Conservation (phyloP, 352 stramenopile genomes). For the Plasmopara muralis region DNA sequence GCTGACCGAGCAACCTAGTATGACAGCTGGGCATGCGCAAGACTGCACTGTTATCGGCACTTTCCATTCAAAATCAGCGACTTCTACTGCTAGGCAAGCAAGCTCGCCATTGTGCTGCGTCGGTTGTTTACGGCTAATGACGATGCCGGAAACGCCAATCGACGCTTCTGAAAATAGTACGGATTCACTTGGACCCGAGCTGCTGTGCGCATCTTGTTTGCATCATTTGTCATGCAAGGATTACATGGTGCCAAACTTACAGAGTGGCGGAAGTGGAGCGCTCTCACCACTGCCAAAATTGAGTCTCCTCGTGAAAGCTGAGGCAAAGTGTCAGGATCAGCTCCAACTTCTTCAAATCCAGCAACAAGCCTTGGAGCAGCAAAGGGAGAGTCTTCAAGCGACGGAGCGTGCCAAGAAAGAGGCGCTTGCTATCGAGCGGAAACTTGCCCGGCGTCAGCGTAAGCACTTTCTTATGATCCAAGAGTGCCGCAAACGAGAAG, state of each 20-base stretch:
- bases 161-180: constrained; percentile 1
- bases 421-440: constrained; percentile 20
- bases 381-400: constrained; percentile 35
- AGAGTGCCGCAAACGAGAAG: constrained; percentile 35
- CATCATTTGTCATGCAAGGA: constrained; percentile 11
- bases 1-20: not conserved
- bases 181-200: constrained; percentile 8
- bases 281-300: constrained; percentile 39
- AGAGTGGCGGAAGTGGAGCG: constrained; percentile 3
- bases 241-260: constrained; percentile 1
- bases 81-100: not conserved
- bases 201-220: constrained; percentile 31
- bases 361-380: constrained; percentile 38
- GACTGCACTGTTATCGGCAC: not conserved
- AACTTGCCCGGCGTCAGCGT: constrained; percentile 29
- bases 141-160: constrained; percentile 5
- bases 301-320: constrained; percentile 41
- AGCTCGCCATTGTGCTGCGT: constrained; percentile 24
- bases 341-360: constrained; percentile 37
- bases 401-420: constrained; percentile 33
- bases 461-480: constrained; percentile 32
- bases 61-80: not conserved
- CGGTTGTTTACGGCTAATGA: constrained; percentile 32
- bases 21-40: not conserved
- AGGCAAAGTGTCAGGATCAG: constrained; percentile 52